phyloP scores from a whole-genome alignment of 2,329 filamentous ascomycete genomes.

The Aspergillus costaricaensis region DNA sequence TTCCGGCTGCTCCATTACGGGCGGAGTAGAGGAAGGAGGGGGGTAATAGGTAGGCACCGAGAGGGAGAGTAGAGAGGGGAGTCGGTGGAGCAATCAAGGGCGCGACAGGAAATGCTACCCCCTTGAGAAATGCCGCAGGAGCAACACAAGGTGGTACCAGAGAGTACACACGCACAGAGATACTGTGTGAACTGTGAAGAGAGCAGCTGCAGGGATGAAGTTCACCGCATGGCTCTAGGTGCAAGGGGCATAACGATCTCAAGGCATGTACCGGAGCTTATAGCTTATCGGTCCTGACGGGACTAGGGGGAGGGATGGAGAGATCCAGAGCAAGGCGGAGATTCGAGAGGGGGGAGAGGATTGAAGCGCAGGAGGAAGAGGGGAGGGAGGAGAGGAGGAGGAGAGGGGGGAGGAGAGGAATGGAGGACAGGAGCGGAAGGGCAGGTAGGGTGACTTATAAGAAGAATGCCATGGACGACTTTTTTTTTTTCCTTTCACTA shows the following conservation, averaged over 20 bases:
- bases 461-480: constrained; percentile 19
- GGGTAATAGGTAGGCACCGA: constrained; percentile 9
- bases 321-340: constrained; percentile 1
- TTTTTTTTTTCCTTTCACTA: neutral
- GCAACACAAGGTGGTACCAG: constrained; percentile 24
- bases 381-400: constrained; percentile 6
- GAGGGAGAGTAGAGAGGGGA: constrained; percentile 1
- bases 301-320: neutral
- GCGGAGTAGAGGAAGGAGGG: constrained; percentile 14
- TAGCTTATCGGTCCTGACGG: neutral
- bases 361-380: constrained; percentile 11
- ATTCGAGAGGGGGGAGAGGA: neutral
- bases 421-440: constrained; percentile 16
- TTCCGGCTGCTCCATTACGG: constrained; percentile 36
- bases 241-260: constrained; percentile 20
- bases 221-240: constrained; percentile 27
- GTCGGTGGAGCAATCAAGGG: constrained; percentile 24
- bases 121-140: constrained; percentile 22
- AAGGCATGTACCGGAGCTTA: neutral
- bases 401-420: constrained; percentile 11
- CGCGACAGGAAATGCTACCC: constrained; percentile 15
- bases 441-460: constrained; percentile 19
- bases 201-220: constrained; percentile 19
- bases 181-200: constrained; percentile 14
- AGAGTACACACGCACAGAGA: constrained; percentile 15